These are phyloP conservation scores for Suillus paluster DNA, from an alignment of 768 basidiomycete genomes.

Conservation along the genomic window DNA sequence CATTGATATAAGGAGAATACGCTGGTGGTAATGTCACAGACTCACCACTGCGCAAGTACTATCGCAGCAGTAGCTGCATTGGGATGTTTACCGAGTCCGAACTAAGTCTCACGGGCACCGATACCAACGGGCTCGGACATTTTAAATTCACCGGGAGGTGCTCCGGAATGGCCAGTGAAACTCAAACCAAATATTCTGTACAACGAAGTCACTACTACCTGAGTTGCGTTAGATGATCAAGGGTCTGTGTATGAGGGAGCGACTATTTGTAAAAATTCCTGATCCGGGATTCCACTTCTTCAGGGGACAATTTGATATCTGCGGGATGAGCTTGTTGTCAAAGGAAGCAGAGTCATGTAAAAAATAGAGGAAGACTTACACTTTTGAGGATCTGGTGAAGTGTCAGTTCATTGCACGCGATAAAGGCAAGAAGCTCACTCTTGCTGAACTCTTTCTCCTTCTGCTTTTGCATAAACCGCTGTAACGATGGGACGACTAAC, in stretches of 20 bases:
- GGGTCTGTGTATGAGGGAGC: no score
- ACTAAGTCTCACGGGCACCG: no score
- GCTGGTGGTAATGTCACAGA: no score
- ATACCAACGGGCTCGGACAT: no score
- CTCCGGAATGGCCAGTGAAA: no score
- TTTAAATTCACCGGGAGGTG: no score
- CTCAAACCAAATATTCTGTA: no score
- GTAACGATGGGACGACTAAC: constrained; percentile 75
- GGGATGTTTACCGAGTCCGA: no score
- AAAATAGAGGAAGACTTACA: constrained; percentile 40
- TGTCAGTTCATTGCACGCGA: constrained; percentile 7
- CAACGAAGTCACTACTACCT: no score
- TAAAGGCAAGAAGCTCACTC: constrained; percentile 50
- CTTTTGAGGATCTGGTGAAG: constrained; percentile 51
- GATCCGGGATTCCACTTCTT: constrained; percentile 75
- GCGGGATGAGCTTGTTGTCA: constrained; percentile 20
- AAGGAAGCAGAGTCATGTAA: not conserved
- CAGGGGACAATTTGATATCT: constrained; percentile 82
- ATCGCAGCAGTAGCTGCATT: no score
- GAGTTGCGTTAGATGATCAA: no score
- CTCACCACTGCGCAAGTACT: no score
- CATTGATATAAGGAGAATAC: not conserved
- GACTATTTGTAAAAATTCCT: constrained; percentile 58
- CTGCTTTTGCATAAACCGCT: constrained; percentile 75
- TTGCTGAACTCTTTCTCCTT: constrained; percentile 85